These are phyloP conservation scores for Aspergillus indologenus DNA, from an alignment of 495 filamentous ascomycete genomes.

Conservation along the genomic window DNA sequence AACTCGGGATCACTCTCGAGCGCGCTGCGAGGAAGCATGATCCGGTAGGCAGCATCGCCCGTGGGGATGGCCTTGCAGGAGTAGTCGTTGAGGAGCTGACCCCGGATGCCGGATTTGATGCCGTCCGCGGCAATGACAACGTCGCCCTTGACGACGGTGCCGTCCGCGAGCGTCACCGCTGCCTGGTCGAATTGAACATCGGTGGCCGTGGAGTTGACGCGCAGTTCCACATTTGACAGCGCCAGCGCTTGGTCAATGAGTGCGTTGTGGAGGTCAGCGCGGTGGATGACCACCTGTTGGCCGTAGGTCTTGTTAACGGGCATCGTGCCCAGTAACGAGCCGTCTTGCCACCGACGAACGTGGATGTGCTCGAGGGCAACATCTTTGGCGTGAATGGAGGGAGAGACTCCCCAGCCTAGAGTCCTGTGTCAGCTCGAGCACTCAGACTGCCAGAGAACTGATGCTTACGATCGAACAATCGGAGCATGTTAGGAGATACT, in stretches of 20 bases:
- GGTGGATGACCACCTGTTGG: slow-evolving; percentile 43
- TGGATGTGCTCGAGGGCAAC: slow-evolving; percentile 42
- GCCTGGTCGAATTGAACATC: slow-evolving; percentile 30
- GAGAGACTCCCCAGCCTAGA: slow-evolving; percentile 42
- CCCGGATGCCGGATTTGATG: slow-evolving; percentile 42
- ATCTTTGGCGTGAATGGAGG: slow-evolving; percentile 38
- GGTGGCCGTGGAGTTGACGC: slow-evolving; percentile 33
- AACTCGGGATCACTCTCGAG: slow-evolving; percentile 39
- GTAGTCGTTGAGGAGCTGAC: slow-evolving; percentile 27
- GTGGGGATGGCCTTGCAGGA: slow-evolving; percentile 33
- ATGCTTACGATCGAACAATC: slow-evolving; percentile 58
- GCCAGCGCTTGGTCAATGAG: slow-evolving; percentile 36
- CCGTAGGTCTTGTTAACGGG: slow-evolving; percentile 43
- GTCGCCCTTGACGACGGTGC: slow-evolving; percentile 35
- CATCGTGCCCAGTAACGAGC: slow-evolving; percentile 34
- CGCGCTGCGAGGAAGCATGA: slow-evolving; percentile 34
- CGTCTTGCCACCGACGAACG: slow-evolving; percentile 43
- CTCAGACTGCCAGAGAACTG: no score
- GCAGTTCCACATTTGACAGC: slow-evolving; percentile 36
- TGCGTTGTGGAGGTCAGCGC: slow-evolving; percentile 44
- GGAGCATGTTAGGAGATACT: slow-evolving; percentile 72
- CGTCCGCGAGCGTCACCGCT: slow-evolving; percentile 34
- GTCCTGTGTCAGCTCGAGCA: slow-evolving; percentile 5
- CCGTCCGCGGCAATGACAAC: slow-evolving; percentile 48
- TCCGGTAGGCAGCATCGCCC: slow-evolving; percentile 46